These are phyloP conservation scores for Cruciata laevipes DNA, from an alignment of 257 asterid species.

Conservation along the genomic window DNA sequence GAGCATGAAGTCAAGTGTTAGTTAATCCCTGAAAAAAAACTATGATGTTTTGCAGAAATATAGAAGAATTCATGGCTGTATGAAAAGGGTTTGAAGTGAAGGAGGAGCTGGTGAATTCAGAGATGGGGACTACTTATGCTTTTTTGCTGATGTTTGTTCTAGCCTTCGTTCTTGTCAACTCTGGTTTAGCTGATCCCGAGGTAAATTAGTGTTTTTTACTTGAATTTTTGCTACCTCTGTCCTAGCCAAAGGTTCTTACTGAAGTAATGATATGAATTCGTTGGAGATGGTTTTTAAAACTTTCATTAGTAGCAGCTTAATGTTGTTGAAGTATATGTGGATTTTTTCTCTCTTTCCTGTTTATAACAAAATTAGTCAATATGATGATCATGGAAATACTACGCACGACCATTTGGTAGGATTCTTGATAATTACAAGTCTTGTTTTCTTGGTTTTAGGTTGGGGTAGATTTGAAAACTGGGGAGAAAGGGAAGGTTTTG, in stretches of 20 bases:
- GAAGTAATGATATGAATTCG: not conserved
- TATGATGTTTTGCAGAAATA: not conserved
- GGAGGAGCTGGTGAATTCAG: not conserved
- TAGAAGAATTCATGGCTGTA: too few species aligned
- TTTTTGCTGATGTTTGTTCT: conserved; percentile 29
- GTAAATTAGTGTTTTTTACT: conserved; percentile 24
- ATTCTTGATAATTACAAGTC: not conserved
- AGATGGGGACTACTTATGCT: conserved; percentile 35
- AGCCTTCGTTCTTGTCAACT: conserved; percentile 27
- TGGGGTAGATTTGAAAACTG: conserved; percentile 20
- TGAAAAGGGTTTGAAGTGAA: conserved; percentile 2
- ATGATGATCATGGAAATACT: not conserved
- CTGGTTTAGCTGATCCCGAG: conserved; percentile 41
- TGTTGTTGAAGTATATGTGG: not conserved
- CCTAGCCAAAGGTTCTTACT: not conserved
- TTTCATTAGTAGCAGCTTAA: not conserved
- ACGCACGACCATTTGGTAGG: not conserved
- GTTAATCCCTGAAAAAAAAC: not conserved
- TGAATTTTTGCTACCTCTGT: not conserved
- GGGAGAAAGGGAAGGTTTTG: conserved; percentile 13
- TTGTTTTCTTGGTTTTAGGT: conserved; percentile 29
- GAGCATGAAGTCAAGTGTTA: not conserved
- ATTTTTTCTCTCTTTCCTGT: not conserved
- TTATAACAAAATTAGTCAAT: too few species aligned
- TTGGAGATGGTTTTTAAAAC: not conserved